Evolutionary conservation across 331 rosid genomes (phyloP).

Genomic region (Acacia pycnantha): DNA sequence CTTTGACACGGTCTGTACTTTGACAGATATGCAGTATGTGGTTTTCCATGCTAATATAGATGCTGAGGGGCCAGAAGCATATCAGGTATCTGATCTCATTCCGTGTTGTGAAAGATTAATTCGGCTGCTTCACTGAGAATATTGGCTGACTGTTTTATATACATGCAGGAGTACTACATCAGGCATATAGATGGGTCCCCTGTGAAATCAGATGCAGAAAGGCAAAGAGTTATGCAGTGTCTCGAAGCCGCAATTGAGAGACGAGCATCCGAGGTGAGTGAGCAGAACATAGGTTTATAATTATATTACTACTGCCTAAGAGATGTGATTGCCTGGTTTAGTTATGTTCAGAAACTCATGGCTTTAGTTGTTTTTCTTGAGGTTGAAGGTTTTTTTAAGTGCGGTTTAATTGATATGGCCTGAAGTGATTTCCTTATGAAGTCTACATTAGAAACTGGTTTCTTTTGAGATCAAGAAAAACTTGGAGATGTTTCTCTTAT

Average conservation of each 20-base stretch:
- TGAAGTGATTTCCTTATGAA: neutral
- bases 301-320: neutral
- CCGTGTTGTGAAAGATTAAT: conserved; percentile 7
- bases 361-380: neutral
- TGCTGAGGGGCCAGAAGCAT: conserved; percentile 89
- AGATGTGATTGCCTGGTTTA: conserved; percentile 5
- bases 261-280: conserved; percentile 84
- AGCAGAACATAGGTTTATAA: neutral
- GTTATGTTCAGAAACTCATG: neutral
- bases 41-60: conserved; percentile 90
- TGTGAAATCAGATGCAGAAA: conserved; percentile 95
- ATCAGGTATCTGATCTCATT: conserved; percentile 57
- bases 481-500: neutral
- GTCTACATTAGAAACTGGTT: neutral
- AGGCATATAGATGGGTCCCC: conserved; percentile 95
- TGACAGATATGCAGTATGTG: conserved; percentile 96
- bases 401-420: conserved; percentile 29
- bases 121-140: conserved; percentile 5
- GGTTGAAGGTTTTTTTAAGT: neutral
- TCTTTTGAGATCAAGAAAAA: neutral
- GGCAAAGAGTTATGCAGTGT: conserved; percentile 87
- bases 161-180: conserved; percentile 76
- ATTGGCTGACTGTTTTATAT: conserved; percentile 31
- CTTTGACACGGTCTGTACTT: conserved; percentile 87
- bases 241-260: conserved; percentile 96